Conservation (phyloP, 1,284 basidiomycete genomes). For the Kalmanozyma brasiliensis region DNA sequence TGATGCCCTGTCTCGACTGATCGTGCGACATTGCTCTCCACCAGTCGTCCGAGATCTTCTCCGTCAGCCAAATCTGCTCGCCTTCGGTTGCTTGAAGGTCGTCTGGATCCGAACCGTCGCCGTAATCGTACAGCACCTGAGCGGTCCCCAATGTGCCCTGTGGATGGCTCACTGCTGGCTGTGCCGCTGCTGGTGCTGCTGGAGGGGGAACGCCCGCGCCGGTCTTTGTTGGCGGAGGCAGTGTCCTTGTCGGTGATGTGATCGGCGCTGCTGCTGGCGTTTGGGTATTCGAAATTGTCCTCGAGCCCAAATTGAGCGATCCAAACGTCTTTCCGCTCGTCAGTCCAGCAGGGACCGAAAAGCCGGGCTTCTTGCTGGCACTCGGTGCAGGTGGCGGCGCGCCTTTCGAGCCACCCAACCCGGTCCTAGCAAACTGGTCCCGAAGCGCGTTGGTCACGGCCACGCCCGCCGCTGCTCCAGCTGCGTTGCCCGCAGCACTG, state of each 20-base stretch:
- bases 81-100: slow-evolving; percentile 49
- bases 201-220: slow-evolving; percentile 11
- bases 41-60: slow-evolving; percentile 60
- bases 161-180: slow-evolving; percentile 5
- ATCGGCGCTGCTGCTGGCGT: not conserved
- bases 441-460: slow-evolving; percentile 21
- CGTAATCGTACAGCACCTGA: slow-evolving; percentile 40
- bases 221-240: slow-evolving; percentile 24
- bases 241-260: slow-evolving; percentile 1
- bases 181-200: not conserved
- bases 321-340: slow-evolving; percentile 15
- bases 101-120: slow-evolving; percentile 50
- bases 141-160: slow-evolving; percentile 24
- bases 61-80: slow-evolving; percentile 48
- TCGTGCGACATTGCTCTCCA: slow-evolving; percentile 38
- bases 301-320: slow-evolving; percentile 12
- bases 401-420: slow-evolving; percentile 12
- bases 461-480: slow-evolving; percentile 23
- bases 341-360: slow-evolving; percentile 13
- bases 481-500: slow-evolving; percentile 23
- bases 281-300: slow-evolving; percentile 1
- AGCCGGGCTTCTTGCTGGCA: slow-evolving; percentile 15
- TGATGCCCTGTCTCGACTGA: slow-evolving; percentile 41
- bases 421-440: slow-evolving; percentile 30
- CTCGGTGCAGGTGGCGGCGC: slow-evolving; percentile 20